Percentiles rank a stretch among this genome's conserved stretches.
Conservation (phyloP, 495 filamentous ascomycete species). For the Tuber aestivum region DNA sequence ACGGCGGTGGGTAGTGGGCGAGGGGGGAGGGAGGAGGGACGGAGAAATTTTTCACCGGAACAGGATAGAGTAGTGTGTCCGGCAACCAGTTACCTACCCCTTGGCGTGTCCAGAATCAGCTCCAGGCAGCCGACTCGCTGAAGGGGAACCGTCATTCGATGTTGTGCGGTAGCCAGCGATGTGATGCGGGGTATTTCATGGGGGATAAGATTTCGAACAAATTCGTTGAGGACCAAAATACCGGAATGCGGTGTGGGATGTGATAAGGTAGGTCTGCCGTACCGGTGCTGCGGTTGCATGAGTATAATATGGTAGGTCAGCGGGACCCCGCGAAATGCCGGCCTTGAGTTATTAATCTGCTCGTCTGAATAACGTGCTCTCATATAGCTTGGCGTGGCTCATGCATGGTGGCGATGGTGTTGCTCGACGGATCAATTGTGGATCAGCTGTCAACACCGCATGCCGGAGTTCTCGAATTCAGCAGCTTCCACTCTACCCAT, state of each 20-base stretch:
- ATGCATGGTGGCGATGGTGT: neutral
- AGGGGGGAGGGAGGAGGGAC: slow-evolving; percentile 22
- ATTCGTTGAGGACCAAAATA: neutral
- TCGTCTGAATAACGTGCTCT: neutral
- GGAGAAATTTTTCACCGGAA: slow-evolving; percentile 26
- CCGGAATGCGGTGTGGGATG: neutral
- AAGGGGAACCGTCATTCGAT: slow-evolving; percentile 41
- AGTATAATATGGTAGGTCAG: neutral
- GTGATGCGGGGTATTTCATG: neutral
- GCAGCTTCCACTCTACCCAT: neutral
- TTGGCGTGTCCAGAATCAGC: slow-evolving; percentile 45
- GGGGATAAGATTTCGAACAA: neutral
- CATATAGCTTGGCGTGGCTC: neutral
- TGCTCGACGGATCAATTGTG: neutral
- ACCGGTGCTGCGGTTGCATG: too few species aligned
- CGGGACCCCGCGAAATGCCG: neutral
- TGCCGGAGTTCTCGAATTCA: neutral
- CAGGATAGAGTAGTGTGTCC: slow-evolving; percentile 4
- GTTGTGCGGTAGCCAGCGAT: slow-evolving; percentile 8
- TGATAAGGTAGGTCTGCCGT: neutral
- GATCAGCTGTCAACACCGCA: too few species aligned
- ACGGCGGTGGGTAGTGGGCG: slow-evolving; percentile 33
- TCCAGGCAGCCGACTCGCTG: slow-evolving; percentile 38
- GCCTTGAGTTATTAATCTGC: neutral
- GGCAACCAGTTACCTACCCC: slow-evolving; percentile 36